A percentile compares a stretch with the other conserved stretches of the same genome.
These are phyloP conservation scores for Plasmodium knowlesi DNA, from an alignment of 169 alveolate genomes.

Conservation along the genomic window DNA sequence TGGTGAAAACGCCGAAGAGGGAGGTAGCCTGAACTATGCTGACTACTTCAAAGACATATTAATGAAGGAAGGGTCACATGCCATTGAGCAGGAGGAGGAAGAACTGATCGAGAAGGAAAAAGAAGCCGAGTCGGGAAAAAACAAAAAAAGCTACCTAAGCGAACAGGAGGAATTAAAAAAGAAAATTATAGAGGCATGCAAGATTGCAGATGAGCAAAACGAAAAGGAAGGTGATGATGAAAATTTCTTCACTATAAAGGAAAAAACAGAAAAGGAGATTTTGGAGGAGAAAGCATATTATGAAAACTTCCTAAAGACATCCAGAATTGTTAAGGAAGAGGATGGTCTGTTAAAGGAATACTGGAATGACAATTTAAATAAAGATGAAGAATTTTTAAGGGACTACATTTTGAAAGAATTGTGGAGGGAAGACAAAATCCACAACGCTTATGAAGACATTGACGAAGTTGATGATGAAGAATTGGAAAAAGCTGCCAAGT, in stretches of 20 bases:
- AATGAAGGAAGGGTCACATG: slow-evolving; percentile 83
- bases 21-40: slow-evolving; percentile 74
- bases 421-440: slow-evolving; percentile 84
- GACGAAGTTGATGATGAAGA: slow-evolving; percentile 83
- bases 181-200: slow-evolving; percentile 78
- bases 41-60: slow-evolving; percentile 80
- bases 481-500: slow-evolving; percentile 79
- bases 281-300: slow-evolving; percentile 44
- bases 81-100: slow-evolving; percentile 78
- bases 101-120: slow-evolving; percentile 34
- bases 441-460: slow-evolving; percentile 69
- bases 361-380: slow-evolving; percentile 76
- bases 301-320: slow-evolving; percentile 50
- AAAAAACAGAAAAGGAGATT: slow-evolving; percentile 60
- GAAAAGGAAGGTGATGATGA: slow-evolving; percentile 66
- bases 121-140: background rate
- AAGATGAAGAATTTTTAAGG: slow-evolving; percentile 84
- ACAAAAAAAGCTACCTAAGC: slow-evolving; percentile 60
- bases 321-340: slow-evolving; percentile 36
- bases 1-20: background rate
- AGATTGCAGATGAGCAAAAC: slow-evolving; percentile 68
- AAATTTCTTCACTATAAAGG: slow-evolving; percentile 75
- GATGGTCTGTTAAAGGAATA: slow-evolving; percentile 72
- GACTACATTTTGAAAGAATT: slow-evolving; percentile 85
- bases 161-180: slow-evolving; percentile 82